Evolutionary conservation across 108 stramenopile genomes (phyloP).

Genomic region (Fragilariopsis cylindrus): DNA sequence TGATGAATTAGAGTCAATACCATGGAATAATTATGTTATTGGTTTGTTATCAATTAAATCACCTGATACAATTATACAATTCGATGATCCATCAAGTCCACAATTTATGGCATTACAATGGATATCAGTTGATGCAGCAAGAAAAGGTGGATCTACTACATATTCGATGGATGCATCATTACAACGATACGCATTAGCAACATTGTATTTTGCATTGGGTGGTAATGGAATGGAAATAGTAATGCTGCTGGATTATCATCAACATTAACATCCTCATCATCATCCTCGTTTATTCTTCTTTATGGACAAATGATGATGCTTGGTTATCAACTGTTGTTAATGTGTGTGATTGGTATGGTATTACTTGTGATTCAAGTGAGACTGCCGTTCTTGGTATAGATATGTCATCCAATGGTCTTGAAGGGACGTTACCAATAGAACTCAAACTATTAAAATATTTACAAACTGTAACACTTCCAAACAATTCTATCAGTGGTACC

Average conservation of each 20-base stretch:
- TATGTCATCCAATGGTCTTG: conserved; percentile 1
- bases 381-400: neutral
- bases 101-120: conserved; percentile 12
- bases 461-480: conserved; percentile 17
- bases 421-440: conserved; percentile 8
- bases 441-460: conserved; percentile 10
- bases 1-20: neutral
- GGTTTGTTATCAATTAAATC: conserved; percentile 4
- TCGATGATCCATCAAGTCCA: conserved; percentile 2
- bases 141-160: neutral
- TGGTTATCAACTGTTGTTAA: neutral
- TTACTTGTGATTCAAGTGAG: neutral
- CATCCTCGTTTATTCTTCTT: no score
- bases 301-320: neutral
- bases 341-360: conserved; percentile 3
- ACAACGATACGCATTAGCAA: conserved; percentile 4
- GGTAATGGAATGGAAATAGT: neutral
- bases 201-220: conserved; percentile 7
- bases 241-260: no score
- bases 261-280: no score
- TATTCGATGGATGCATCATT: conserved; percentile 5
- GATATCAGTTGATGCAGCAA: neutral
- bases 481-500: conserved; percentile 37
- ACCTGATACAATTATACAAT: neutral
- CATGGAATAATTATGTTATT: conserved; percentile 19